Percentiles rank a stretch among this genome's conserved stretches.
phyloP scores from a whole-genome alignment of 495 filamentous ascomycete genomes.

The Tuber calosporum region DNA sequence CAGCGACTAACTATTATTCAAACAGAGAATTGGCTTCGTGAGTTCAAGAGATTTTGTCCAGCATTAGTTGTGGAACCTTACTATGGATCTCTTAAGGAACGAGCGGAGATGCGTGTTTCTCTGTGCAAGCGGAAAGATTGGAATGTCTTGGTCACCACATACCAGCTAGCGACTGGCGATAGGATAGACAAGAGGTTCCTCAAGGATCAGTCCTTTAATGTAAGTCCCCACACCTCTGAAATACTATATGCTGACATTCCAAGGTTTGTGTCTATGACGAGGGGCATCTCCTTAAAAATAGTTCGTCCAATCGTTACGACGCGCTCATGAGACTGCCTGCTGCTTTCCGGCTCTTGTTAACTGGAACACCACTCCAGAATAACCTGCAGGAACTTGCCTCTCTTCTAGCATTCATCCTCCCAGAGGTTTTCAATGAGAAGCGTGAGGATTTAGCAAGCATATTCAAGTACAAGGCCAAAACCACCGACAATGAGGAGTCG shows the following conservation, averaged over 20 bases:
- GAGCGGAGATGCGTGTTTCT: slow-evolving; percentile 57
- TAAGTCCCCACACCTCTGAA: slow-evolving; percentile 30
- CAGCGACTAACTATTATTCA: slow-evolving; percentile 10
- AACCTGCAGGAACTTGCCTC: slow-evolving; percentile 87
- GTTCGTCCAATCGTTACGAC: slow-evolving; percentile 68
- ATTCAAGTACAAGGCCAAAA: slow-evolving; percentile 85
- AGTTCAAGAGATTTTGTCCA: slow-evolving; percentile 84
- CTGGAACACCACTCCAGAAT: slow-evolving; percentile 92
- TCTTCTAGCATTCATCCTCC: slow-evolving; percentile 84
- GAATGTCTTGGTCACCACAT: slow-evolving; percentile 88
- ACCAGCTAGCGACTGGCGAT: slow-evolving; percentile 61
- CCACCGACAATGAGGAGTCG: slow-evolving; percentile 59
- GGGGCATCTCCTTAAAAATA: slow-evolving; percentile 85
- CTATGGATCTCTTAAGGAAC: slow-evolving; percentile 60
- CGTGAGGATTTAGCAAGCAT: slow-evolving; percentile 69
- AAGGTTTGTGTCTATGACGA: slow-evolving; percentile 82
- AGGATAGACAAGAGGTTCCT: slow-evolving; percentile 64
- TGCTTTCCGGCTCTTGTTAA: slow-evolving; percentile 73
- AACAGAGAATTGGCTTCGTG: slow-evolving; percentile 86
- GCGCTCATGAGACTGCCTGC: slow-evolving; percentile 70
- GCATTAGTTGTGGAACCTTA: slow-evolving; percentile 68
- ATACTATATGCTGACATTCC: slow-evolving; percentile 36
- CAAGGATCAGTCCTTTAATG: slow-evolving; percentile 53
- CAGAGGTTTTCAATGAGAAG: slow-evolving; percentile 65
- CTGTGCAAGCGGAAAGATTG: slow-evolving; percentile 58